phyloP scores from a whole-genome alignment of 371 early-diverging fungal genomes.

The Furculomyces boomerangus region DNA sequence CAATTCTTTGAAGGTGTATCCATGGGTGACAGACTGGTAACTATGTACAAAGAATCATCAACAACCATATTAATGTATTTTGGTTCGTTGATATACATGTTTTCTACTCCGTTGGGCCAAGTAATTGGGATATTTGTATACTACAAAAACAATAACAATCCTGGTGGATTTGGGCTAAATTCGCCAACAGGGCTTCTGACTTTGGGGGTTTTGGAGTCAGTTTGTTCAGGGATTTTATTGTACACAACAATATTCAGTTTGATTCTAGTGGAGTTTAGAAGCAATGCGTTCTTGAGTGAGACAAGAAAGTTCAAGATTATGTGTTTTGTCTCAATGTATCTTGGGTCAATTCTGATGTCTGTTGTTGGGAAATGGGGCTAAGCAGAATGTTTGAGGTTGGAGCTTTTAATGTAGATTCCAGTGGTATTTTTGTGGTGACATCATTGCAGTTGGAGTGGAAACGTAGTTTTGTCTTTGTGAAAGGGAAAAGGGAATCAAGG shows the following conservation, averaged over 20 bases:
- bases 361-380: slow-evolving; percentile 60
- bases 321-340: slow-evolving; percentile 35
- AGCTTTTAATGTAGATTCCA: too few species aligned
- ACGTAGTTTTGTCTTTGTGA: too few species aligned
- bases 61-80: neutral
- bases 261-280: slow-evolving; percentile 43
- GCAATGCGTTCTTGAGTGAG: slow-evolving; percentile 31
- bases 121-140: slow-evolving; percentile 54
- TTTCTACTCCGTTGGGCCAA: slow-evolving; percentile 61
- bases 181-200: slow-evolving; percentile 34
- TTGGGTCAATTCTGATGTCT: slow-evolving; percentile 55
- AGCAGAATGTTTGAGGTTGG: too few species aligned
- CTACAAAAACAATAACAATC: too few species aligned
- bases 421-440: too few species aligned
- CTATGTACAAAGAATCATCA: slow-evolving; percentile 16
- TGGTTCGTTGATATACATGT: slow-evolving; percentile 5
- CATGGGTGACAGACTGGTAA: slow-evolving; percentile 36
- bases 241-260: slow-evolving; percentile 57
- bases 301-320: slow-evolving; percentile 20
- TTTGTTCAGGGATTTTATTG: slow-evolving; percentile 61
- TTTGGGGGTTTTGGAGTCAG: slow-evolving; percentile 54
- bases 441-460: too few species aligned
- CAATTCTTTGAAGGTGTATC: slow-evolving; percentile 55
- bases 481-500: too few species aligned
- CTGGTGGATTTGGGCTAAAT: slow-evolving; percentile 34